A percentile compares a stretch with the other conserved stretches of the same genome.
phyloP scores from a whole-genome alignment of 1,284 basidiomycete genomes.

The Ganoderma multipileum region DNA sequence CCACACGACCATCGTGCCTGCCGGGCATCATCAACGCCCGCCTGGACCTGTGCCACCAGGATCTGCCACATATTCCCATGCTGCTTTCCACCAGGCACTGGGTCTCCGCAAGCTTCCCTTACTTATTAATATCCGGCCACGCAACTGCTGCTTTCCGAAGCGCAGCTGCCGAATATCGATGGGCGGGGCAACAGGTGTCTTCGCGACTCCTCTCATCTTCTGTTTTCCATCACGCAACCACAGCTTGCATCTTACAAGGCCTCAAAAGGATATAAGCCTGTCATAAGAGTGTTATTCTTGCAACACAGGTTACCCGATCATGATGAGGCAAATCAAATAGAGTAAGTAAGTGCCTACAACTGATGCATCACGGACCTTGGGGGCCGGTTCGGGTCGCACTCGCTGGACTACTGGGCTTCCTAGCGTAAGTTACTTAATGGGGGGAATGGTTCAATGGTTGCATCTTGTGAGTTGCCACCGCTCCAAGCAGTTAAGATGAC shows the following conservation, averaged over 20 bases:
- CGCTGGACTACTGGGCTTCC: not conserved
- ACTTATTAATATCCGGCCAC: not conserved
- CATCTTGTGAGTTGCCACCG: not conserved
- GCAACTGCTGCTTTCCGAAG: not conserved
- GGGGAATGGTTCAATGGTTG: not conserved
- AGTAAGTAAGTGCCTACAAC: not conserved
- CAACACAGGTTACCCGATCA: not conserved
- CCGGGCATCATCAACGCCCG: not conserved
- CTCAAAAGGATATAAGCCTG: not conserved
- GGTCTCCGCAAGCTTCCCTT: not conserved
- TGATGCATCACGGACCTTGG: slow-evolving; percentile 1
- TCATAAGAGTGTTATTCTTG: not conserved
- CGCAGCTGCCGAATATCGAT: not conserved
- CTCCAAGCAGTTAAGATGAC: not conserved
- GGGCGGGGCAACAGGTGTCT: not conserved
- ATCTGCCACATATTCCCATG: slow-evolving; percentile 1
- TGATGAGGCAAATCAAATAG: not conserved
- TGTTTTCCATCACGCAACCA: not conserved
- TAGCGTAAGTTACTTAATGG: not conserved
- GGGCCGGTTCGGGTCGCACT: not conserved
- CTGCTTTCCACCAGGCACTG: not conserved
- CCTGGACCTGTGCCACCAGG: not conserved
- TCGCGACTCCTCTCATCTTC: not conserved
- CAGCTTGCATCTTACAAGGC: not conserved
- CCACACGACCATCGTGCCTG: not conserved